Base-by-base conservation (phyloP, 805 yeast species). In the Nakazawaea anatomiae region DNA sequence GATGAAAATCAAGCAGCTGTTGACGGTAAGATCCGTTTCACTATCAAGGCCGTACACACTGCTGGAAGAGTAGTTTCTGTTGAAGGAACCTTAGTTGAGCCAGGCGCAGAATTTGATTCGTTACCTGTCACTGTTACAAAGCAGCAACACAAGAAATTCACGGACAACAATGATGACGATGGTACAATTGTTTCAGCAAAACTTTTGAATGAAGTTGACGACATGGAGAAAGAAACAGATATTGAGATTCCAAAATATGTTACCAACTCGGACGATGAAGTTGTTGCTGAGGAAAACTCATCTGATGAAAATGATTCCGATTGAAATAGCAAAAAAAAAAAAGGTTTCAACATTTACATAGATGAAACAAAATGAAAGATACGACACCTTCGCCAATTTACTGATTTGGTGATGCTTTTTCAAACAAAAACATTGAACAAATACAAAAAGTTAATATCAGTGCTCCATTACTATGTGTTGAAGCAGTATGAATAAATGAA, bases 51-150 rank as follows among this genome's bases (percentile, higher is more conserved):
- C 30, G 74, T 92, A 49, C 85, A 79, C 67, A 80, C 85, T 11
- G 79, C 91, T 5, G 96, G 96, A 7, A 85, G 83, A 66, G 85
- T 89, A 50, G 82, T 91, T 12, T 85, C 95, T 8, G 77, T 92
- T 11, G 95, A 90, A 54, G 98, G 98, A n/a, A 84, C 96, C 1
- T 72, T 91, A 54, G 66, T 86, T 29, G 62, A 72, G 54, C 84
- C 86, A 4, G 85, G 83, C 25, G 63, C 70, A 31, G 86, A 79
- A 55, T 66, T 67, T 48, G 83, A 78, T 49, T 72, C 75, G 11
- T 77, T 76, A 58, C 84, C 84, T 0, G 74, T 79, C 1, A 70
- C 64, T 39, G 66, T 73, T 54, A 74, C 72, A 50, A 46, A 57
- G 28, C 60, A 63, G 29, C 60, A 63, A 31, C 79, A 75, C 56